These are phyloP conservation scores for Dipodascus albidus DNA, from an alignment of 805 yeast species.

Conservation along the genomic window DNA sequence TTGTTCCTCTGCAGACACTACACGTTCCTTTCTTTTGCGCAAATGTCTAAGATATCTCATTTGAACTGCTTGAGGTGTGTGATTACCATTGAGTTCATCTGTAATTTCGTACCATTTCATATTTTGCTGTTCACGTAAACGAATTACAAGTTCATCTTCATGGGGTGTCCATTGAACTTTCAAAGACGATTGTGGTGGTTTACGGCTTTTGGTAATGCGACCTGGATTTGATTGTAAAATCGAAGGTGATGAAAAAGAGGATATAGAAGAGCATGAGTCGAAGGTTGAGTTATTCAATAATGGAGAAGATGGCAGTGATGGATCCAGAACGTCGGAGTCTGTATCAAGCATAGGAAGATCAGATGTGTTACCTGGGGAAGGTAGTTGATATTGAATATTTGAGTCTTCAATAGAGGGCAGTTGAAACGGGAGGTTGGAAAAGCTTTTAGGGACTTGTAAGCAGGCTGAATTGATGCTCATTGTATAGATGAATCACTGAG, in stretches of 20 bases:
- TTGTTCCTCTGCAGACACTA: neutral
- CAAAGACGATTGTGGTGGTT: neutral
- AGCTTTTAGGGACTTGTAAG: neutral
- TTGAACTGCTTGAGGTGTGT: neutral
- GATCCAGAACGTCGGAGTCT: neutral
- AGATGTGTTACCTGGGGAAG: neutral
- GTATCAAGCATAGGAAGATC: neutral
- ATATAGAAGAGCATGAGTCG: neutral
- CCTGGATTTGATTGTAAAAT: neutral
- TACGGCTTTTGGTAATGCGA: neutral
- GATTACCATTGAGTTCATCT: neutral
- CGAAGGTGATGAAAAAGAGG: neutral
- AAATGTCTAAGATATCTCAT: neutral
- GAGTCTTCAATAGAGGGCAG: neutral
- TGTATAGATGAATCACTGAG: neutral
- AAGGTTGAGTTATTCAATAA: neutral
- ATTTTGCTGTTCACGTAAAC: neutral
- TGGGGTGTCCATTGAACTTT: neutral
- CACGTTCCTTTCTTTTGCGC: neutral
- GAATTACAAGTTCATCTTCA: neutral
- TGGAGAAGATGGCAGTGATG: neutral
- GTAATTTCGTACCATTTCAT: neutral
- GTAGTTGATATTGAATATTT: neutral
- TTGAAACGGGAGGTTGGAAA: neutral
- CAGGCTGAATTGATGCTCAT: neutral